Conservation (phyloP, 192 early-diverging fungal genomes). For the Coemansia sp. region DNA sequence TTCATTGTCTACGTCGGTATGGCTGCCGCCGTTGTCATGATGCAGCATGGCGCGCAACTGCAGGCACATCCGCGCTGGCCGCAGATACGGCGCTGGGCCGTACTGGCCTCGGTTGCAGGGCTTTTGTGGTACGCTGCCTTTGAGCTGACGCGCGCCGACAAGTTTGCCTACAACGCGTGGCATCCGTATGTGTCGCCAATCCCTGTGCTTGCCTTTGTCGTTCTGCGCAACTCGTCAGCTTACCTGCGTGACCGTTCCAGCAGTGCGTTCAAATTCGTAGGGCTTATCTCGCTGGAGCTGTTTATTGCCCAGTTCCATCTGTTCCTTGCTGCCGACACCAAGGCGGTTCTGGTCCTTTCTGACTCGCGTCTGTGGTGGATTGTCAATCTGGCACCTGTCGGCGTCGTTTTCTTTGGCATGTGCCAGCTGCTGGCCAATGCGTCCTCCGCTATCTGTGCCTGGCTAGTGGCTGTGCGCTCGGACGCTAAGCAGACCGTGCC, state of each 20-base stretch:
- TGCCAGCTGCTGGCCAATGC: constrained; percentile 54
- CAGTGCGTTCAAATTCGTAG: constrained; percentile 59
- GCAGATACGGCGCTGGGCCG: constrained; percentile 28
- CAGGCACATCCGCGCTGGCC: constrained; percentile 47
- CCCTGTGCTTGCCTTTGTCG: constrained; percentile 62
- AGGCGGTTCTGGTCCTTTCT: constrained; percentile 64
- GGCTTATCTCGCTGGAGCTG: constrained; percentile 68
- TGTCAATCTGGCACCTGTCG: constrained; percentile 51
- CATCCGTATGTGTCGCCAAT: constrained; percentile 69
- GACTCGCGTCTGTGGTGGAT: constrained; percentile 55
- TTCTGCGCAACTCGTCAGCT: constrained; percentile 66
- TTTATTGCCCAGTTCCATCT: constrained; percentile 81
- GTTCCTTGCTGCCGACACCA: constrained; percentile 75
- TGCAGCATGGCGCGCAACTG: constrained; percentile 44
- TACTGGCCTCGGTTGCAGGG: constrained; percentile 40
- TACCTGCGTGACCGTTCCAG: constrained; percentile 58
- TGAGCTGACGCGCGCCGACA: constrained; percentile 50
- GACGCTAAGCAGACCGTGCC: neutral
- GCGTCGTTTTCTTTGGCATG: constrained; percentile 56
- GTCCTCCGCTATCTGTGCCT: constrained; percentile 37
- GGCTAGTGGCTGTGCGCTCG: constrained; percentile 24
- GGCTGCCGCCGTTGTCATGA: constrained; percentile 57
- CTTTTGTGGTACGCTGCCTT: constrained; percentile 60
- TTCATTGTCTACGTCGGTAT: constrained; percentile 72
- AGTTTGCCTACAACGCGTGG: constrained; percentile 64